Conservation (phyloP, 139 green algal genomes). For the Chlorella sp. region DNA sequence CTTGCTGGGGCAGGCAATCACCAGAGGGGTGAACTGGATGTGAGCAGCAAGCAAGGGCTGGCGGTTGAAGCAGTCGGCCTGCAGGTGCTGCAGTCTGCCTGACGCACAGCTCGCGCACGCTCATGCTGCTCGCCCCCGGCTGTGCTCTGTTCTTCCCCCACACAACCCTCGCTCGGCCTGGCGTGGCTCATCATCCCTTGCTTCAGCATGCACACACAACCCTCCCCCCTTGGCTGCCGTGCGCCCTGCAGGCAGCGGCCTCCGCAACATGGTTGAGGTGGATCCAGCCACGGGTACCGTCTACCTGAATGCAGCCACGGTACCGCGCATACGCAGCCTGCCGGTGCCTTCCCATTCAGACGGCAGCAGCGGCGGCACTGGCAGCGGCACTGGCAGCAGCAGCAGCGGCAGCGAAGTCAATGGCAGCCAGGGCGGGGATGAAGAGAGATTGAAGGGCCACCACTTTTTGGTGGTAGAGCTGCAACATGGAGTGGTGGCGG, state of each 20-base stretch:
- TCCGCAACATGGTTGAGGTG: constrained; percentile 65
- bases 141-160: too few species aligned
- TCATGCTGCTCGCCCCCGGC: too few species aligned
- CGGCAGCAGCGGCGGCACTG: not conserved
- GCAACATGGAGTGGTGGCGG: not conserved
- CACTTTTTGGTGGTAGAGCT: constrained; percentile 50
- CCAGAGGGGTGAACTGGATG: too few species aligned
- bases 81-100: too few species aligned
- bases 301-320: constrained; percentile 73
- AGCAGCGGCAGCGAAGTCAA: too few species aligned
- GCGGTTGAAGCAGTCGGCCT: too few species aligned
- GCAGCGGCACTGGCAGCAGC: not conserved
- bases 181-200: too few species aligned
- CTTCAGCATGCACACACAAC: too few species aligned
- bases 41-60: too few species aligned
- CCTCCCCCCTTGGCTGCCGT: not conserved
- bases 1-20: too few species aligned
- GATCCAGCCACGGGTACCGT: constrained; percentile 58
- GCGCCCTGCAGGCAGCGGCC: constrained; percentile 23
- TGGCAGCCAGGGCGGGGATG: not conserved
- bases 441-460: constrained; percentile 3
- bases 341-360: not conserved
- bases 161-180: too few species aligned
- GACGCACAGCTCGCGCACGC: too few species aligned
- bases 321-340: constrained; percentile 58